These are phyloP conservation scores for Boletus rubescentipes DNA, from an alignment of 768 basidiomycete species.

Conservation along the genomic window DNA sequence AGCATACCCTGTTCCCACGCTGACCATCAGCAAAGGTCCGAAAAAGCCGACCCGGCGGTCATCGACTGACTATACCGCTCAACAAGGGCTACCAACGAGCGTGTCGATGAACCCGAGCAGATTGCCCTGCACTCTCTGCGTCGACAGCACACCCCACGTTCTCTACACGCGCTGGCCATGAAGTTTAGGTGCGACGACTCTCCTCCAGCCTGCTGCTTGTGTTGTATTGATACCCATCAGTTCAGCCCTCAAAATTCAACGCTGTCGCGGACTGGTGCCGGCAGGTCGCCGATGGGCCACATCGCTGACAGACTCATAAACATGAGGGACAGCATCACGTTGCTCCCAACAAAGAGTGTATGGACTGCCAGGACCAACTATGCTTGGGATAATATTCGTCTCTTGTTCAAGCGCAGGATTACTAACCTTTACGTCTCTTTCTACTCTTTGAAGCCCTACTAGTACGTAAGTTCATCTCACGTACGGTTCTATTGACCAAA, in stretches of 20 bases:
- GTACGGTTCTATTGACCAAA: not conserved
- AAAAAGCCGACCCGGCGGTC: not conserved
- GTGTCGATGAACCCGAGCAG: slow-evolving; percentile 18
- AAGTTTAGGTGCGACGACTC: slow-evolving; percentile 32
- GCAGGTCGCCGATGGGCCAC: slow-evolving; percentile 36
- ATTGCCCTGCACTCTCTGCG: slow-evolving; percentile 23
- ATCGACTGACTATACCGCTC: slow-evolving; percentile 8
- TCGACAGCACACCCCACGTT: not conserved
- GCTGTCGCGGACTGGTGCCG: slow-evolving; percentile 77
- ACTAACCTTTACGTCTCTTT: slow-evolving; percentile 77
- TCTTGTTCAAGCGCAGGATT: slow-evolving; percentile 88
- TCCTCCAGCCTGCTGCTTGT: not conserved
- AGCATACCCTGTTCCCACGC: too few species aligned
- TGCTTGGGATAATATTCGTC: slow-evolving; percentile 82
- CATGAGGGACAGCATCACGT: slow-evolving; percentile 49
- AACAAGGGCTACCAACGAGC: not conserved
- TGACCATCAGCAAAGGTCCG: too few species aligned
- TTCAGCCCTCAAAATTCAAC: slow-evolving; percentile 85
- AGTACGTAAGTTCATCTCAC: slow-evolving; percentile 76
- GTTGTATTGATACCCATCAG: slow-evolving; percentile 34
- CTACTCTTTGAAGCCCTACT: slow-evolving; percentile 75
- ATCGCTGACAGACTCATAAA: slow-evolving; percentile 51
- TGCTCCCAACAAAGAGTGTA: slow-evolving; percentile 47
- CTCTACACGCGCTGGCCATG: slow-evolving; percentile 25
- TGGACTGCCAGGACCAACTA: slow-evolving; percentile 83